Evolutionary conservation across 2,329 filamentous ascomycete genomes (phyloP), one percentile per base, ranked within the genome.

Genomic region (Aspergillus costaricaensis): DNA sequence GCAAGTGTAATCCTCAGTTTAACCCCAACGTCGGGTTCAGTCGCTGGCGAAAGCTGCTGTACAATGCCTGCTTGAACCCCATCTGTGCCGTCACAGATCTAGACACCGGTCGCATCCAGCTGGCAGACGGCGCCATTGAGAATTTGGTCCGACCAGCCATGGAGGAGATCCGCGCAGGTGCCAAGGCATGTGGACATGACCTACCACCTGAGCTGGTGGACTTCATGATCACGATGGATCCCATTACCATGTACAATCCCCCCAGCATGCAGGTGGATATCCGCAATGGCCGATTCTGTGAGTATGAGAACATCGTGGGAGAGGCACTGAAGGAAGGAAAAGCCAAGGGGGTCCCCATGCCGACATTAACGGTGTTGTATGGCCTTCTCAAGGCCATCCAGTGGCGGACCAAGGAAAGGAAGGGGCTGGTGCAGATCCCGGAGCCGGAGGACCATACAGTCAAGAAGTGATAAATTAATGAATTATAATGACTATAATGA

Each of bases 181-280:
- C 60, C 2, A 58, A 57, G 39, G 60, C 62, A 2, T 60, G 55
- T 19, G 63, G 62, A 0, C 43, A 58, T 12, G 57, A 64, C 27
- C 10, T 65, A 5, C 61, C 59, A 15, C 57, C 41, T 1, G 59
- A 62, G 17, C n/a, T 62, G 14, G 55, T 62, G 1, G 64, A 66
- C 10, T 38, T 55, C 1, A 62, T 65, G 54, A 62, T 65, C 14
- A 44, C 49, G 10, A 58, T 58, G 44, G 83, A 86, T 72, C 81
- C 83, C 0, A 71, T 81, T 19, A 79, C 57, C 5, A 79, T 78
- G 55, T 80, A 78, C 25, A 75, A 82, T 62, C 75, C 77, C 60
- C 85, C 83, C 0, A 85, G 82, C 65, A 86, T 86, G 84, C 76
- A 79, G 15, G 78, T 81, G 56, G 84, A 86, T 70, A 68, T 80